Evolutionary conservation across 305 asterid genomes (phyloP).

Genomic region (Solanum hybrid): DNA sequence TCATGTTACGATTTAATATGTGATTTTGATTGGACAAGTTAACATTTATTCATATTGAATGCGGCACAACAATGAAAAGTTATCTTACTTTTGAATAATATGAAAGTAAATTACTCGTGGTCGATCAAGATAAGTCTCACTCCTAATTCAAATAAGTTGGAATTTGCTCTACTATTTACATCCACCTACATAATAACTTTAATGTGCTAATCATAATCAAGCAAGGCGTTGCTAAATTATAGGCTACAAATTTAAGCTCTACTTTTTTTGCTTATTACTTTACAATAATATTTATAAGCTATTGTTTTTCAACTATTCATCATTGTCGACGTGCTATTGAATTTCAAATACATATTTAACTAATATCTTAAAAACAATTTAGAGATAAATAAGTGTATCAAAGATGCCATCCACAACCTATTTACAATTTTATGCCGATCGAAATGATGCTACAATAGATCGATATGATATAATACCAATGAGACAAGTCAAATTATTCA

Average conservation of each 20-base stretch:
- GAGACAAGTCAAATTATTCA: not conserved
- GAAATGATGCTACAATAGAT: not conserved
- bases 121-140: not conserved
- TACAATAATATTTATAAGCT: not conserved
- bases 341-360: not conserved
- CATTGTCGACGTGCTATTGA: not conserved
- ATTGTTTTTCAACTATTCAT: not conserved
- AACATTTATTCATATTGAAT: not conserved
- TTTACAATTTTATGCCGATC: not conserved
- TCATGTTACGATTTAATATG: too few relatives aligned
- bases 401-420: not conserved
- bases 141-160: not conserved
- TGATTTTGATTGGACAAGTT: too few relatives aligned
- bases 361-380: not conserved
- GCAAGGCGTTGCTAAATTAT: not conserved
- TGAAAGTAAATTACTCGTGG: not conserved
- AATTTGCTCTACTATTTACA: not conserved
- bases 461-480: not conserved
- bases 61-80: not conserved
- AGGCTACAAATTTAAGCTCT: not conserved
- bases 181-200: not conserved
- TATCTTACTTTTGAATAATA: not conserved
- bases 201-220: not conserved
- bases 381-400: not conserved
- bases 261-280: not conserved